phyloP scores from a whole-genome alignment of 2,329 filamentous ascomycete genomes.

The Albophoma yamanashiensis region DNA sequence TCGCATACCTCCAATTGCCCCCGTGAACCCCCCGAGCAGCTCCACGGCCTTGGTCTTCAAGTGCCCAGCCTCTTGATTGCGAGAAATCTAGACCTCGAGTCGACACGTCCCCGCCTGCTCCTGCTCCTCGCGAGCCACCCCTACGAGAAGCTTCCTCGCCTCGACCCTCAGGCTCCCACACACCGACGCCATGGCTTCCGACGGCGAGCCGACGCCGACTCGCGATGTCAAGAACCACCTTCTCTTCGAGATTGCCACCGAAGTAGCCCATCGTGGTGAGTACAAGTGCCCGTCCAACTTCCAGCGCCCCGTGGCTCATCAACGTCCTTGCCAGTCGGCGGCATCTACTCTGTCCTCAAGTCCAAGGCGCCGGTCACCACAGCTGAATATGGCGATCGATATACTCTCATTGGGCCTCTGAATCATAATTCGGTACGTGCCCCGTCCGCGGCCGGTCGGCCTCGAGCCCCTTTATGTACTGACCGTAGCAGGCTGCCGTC shows the following conservation, averaged over 20 bases:
- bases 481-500: constrained; percentile 63
- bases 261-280: constrained; percentile 90
- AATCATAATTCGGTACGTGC: constrained; percentile 74
- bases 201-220: constrained; percentile 27
- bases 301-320: constrained; percentile 5
- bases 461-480: constrained; percentile 1
- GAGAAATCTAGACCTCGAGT: not conserved
- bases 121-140: too few relatives aligned
- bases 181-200: constrained; percentile 32
- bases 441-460: not conserved
- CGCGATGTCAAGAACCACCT: constrained; percentile 88
- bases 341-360: constrained; percentile 98
- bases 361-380: constrained; percentile 97
- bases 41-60: not conserved
- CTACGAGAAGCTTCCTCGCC: not conserved
- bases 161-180: not conserved
- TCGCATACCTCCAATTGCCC: not conserved
- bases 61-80: not conserved
- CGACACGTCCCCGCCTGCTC: not conserved
- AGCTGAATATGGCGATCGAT: constrained; percentile 95
- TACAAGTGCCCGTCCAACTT: constrained; percentile 4
- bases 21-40: not conserved
- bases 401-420: constrained; percentile 88
- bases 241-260: constrained; percentile 93
- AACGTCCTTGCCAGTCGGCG: constrained; percentile 58